phyloP scores from a whole-genome alignment of 257 asterid genomes.

The Verbena officinalis region DNA sequence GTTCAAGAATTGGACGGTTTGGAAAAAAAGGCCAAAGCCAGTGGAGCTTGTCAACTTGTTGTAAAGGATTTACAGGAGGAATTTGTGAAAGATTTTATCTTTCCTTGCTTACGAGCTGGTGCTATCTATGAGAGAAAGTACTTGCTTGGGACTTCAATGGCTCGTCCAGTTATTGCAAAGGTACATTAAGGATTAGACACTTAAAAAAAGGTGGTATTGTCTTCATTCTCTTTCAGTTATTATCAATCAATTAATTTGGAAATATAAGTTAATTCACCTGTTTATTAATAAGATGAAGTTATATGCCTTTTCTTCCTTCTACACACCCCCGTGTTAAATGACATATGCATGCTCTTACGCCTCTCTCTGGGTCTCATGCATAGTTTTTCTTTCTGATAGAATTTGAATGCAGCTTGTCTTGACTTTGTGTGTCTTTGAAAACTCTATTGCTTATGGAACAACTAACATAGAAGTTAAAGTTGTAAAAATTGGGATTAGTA shows the following conservation, averaged over 20 bases:
- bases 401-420: not conserved
- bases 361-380: not conserved
- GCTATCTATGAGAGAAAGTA: slow-evolving; percentile 93
- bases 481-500: too few species aligned
- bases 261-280: not conserved
- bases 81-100: slow-evolving; percentile 85
- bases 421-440: too few species aligned
- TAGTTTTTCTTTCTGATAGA: not conserved
- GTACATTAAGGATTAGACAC: slow-evolving; percentile 43
- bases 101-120: slow-evolving; percentile 96
- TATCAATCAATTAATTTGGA: not conserved
- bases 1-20: slow-evolving; percentile 90
- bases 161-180: slow-evolving; percentile 99
- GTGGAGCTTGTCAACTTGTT: slow-evolving; percentile 94
- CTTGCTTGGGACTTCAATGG: slow-evolving; percentile 97
- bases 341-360: slow-evolving; percentile 9
- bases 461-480: too few species aligned
- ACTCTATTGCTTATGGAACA: too few species aligned
- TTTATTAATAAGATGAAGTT: not conserved
- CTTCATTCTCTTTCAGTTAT: too few species aligned
- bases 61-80: slow-evolving; percentile 97
- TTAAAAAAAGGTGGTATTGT: too few species aligned
- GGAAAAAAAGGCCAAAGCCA: slow-evolving; percentile 92
- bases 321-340: not conserved
- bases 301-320: not conserved